These are phyloP conservation scores for Saraca asoca DNA, from an alignment of 331 rosid genomes.

Conservation along the genomic window DNA sequence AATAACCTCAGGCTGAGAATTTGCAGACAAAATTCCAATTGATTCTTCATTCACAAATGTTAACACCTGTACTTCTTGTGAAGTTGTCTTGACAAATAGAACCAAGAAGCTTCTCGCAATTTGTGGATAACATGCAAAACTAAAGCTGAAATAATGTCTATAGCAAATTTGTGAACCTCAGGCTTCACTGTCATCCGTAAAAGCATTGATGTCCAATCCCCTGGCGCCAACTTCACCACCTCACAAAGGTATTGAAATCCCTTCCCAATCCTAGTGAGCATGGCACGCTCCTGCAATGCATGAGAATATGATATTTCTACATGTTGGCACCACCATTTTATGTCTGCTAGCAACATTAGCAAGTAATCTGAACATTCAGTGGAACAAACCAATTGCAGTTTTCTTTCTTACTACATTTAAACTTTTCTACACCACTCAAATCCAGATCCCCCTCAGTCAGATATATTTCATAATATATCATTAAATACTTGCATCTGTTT, in stretches of 20 bases:
- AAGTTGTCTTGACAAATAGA: constrained; percentile 62
- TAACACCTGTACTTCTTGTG: constrained; percentile 45
- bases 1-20: constrained; percentile 3
- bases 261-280: constrained; percentile 51
- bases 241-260: constrained; percentile 61
- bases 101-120: constrained; percentile 58
- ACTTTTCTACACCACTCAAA: too few species aligned
- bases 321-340: constrained; percentile 1
- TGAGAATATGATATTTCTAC: constrained; percentile 15
- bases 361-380: not conserved
- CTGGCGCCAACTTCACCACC: constrained; percentile 80
- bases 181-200: constrained; percentile 70
- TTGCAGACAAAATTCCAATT: not conserved
- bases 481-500: too few species aligned
- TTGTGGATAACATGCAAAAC: constrained; percentile 51
- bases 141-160: constrained; percentile 65
- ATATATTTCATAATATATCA: too few species aligned
- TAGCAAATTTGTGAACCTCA: constrained; percentile 71
- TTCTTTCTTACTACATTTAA: too few species aligned
- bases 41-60: constrained; percentile 29
- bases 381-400: not conserved
- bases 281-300: constrained; percentile 54
- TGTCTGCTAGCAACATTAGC: not conserved
- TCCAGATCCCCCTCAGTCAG: too few species aligned
- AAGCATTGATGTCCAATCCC: constrained; percentile 80